These are phyloP conservation scores for Salix caprea DNA, from an alignment of 345 rosid genomes.

Conservation along the genomic window DNA sequence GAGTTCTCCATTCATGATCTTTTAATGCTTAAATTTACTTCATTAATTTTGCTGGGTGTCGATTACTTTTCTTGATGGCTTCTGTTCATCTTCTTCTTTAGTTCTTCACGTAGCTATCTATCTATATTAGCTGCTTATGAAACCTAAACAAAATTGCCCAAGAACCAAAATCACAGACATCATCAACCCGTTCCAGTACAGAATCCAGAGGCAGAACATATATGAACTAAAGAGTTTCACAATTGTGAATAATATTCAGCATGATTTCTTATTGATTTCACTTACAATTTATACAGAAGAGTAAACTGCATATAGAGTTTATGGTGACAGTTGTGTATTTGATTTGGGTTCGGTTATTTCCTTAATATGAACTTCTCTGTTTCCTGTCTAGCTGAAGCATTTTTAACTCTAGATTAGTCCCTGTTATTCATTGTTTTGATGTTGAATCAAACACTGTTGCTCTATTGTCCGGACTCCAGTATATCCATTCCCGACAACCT, in stretches of 20 bases:
- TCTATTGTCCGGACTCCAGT: background rate
- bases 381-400: background rate
- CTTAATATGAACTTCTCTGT: background rate
- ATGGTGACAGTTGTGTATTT: too few relatives aligned
- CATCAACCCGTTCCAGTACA: background rate
- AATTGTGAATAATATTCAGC: too few relatives aligned
- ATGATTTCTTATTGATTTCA: too few relatives aligned
- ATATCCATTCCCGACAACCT: too few relatives aligned
- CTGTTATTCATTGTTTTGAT: background rate
- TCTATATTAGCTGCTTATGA: background rate
- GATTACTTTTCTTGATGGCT: background rate
- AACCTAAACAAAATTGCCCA: background rate
- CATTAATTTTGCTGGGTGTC: background rate
- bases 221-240: background rate
- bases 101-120: background rate
- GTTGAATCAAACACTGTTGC: background rate
- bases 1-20: background rate
- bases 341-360: too few relatives aligned
- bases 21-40: background rate
- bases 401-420: background rate
- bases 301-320: too few relatives aligned
- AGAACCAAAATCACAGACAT: background rate
- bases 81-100: background rate
- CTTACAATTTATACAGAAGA: too few relatives aligned
- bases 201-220: background rate